Conservation (phyloP, 2,329 filamentous ascomycete genomes). For the Tolypocladium nubicola region DNA sequence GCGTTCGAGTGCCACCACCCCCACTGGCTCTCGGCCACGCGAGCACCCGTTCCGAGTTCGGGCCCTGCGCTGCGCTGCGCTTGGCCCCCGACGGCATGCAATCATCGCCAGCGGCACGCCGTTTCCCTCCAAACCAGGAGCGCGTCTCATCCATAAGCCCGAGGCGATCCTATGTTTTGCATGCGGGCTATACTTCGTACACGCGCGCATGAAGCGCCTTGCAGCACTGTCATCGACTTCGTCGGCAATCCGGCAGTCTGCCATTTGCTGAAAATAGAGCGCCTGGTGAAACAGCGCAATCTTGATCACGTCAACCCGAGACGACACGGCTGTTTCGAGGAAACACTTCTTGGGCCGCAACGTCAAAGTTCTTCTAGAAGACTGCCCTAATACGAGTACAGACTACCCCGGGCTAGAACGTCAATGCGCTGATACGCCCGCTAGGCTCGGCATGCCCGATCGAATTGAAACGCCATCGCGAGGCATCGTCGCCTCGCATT, state of each 20-base stretch:
- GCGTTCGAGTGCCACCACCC: neutral
- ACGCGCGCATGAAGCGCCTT: neutral
- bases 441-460: neutral
- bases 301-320: neutral
- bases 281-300: neutral
- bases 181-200: neutral
- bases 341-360: neutral
- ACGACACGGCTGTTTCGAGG: neutral
- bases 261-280: neutral
- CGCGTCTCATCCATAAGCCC: neutral
- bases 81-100: neutral
- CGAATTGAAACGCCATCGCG: neutral
- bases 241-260: neutral
- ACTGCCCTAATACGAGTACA: neutral
- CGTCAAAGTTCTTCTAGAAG: neutral
- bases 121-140: neutral
- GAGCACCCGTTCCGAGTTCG: neutral
- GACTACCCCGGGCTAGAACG: neutral
- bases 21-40: neutral
- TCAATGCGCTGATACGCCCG: neutral
- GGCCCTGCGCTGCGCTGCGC: neutral
- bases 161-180: neutral
- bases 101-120: neutral
- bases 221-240: neutral
- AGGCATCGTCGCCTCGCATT: neutral